A percentile compares a stretch with the other conserved stretches of the same genome.
These are phyloP conservation scores for Yarrowia divulgata DNA, from an alignment of 805 yeast genomes.

Conservation along the genomic window DNA sequence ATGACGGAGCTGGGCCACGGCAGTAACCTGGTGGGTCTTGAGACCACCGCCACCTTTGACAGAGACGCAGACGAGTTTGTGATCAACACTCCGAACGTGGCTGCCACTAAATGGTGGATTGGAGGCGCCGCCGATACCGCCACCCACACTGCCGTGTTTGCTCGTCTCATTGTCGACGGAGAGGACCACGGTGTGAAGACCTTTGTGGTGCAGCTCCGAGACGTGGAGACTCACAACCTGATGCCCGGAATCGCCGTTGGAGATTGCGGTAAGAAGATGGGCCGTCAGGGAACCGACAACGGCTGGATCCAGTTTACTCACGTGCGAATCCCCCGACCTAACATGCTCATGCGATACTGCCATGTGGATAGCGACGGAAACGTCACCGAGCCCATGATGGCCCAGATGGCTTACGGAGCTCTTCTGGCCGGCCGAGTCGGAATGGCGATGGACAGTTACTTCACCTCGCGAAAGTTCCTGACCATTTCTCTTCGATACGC, in stretches of 20 bases:
- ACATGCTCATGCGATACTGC: slow-evolving; percentile 80
- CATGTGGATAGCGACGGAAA: slow-evolving; percentile 70
- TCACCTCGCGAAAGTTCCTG: slow-evolving; percentile 76
- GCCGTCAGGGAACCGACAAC: slow-evolving; percentile 92
- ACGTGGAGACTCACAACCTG: slow-evolving; percentile 66
- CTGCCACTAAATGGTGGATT: slow-evolving; percentile 98
- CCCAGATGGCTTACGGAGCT: slow-evolving; percentile 87
- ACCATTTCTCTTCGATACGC: slow-evolving; percentile 90
- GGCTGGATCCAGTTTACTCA: slow-evolving; percentile 93
- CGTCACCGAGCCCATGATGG: slow-evolving; percentile 79
- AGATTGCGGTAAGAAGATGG: slow-evolving; percentile 94
- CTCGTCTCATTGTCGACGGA: slow-evolving; percentile 78
- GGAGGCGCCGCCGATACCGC: slow-evolving; percentile 98
- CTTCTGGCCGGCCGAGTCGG: slow-evolving; percentile 85
- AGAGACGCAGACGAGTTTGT: slow-evolving; percentile 68
- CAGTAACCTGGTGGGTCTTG: slow-evolving; percentile 88
- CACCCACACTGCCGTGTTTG: slow-evolving; percentile 81
- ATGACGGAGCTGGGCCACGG: slow-evolving; percentile 96
- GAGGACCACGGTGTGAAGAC: slow-evolving; percentile 92
- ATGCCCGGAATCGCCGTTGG: slow-evolving; percentile 84
- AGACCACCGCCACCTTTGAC: slow-evolving; percentile 88
- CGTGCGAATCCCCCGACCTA: slow-evolving; percentile 82
- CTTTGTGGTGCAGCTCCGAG: slow-evolving; percentile 88
- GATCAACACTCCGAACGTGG: slow-evolving; percentile 84
- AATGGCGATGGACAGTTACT: slow-evolving; percentile 85